Evolutionary conservation across 495 filamentous ascomycete genomes (phyloP).

Genomic region (Cercophora samala): DNA sequence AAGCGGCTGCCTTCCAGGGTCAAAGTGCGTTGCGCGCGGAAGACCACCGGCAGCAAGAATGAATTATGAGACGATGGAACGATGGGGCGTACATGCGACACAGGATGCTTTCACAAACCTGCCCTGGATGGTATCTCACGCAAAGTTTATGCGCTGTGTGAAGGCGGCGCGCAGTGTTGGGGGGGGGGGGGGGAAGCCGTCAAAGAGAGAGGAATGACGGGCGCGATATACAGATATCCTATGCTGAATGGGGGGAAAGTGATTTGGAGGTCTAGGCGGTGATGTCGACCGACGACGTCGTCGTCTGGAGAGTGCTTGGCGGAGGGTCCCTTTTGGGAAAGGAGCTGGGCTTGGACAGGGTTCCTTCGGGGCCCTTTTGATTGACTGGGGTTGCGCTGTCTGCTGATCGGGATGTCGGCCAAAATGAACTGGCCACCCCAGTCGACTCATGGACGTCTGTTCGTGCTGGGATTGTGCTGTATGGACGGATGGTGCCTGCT

Average conservation of each 20-base stretch:
- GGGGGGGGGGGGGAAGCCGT: too few species aligned
- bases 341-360: conserved; percentile 7
- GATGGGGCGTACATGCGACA: conserved; percentile 2
- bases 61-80: too few species aligned
- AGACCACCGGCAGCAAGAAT: not conserved
- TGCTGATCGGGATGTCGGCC: conserved; percentile 6
- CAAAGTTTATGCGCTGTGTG: not conserved
- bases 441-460: not conserved
- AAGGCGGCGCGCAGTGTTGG: too few species aligned
- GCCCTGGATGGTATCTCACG: not conserved
- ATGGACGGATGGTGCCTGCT: too few species aligned
- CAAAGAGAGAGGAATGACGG: not conserved
- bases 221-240: not conserved
- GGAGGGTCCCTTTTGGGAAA: conserved; percentile 7
- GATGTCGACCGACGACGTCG: conserved; percentile 12
- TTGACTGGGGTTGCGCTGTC: conserved; percentile 6
- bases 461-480: too few species aligned
- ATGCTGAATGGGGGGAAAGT: not conserved
- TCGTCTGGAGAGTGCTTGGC: conserved; percentile 9
- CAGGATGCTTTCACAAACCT: not conserved
- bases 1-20: not conserved
- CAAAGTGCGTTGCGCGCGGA: not conserved
- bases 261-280: conserved; percentile 1
- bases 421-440: not conserved
- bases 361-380: conserved; percentile 3